Evolutionary conservation across 192 early-diverging fungal genomes (phyloP).

Genomic region (Coemansia guatemalensis): DNA sequence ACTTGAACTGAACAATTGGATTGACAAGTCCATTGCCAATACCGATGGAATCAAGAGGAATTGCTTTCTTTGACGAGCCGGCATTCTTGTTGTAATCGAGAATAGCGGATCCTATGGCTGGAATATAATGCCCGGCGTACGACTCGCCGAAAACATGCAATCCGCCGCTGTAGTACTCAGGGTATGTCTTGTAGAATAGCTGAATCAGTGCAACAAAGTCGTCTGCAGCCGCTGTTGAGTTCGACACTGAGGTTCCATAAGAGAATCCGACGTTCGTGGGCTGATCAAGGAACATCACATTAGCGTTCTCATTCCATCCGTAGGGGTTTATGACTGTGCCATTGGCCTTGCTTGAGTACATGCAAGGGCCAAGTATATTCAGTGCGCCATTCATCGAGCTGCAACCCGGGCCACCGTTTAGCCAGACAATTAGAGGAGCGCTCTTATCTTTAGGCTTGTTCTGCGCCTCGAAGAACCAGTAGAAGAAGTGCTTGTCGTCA

Average conservation of each 20-base stretch:
- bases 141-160: slow-evolving; percentile 90
- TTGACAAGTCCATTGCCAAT: slow-evolving; percentile 93
- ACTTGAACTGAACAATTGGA: slow-evolving; percentile 77
- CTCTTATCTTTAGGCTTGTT: slow-evolving; percentile 50
- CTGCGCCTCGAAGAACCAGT: slow-evolving; percentile 95
- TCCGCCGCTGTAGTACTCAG: slow-evolving; percentile 65
- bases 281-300: slow-evolving; percentile 79
- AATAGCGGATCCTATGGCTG: slow-evolving; percentile 77
- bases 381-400: slow-evolving; percentile 67
- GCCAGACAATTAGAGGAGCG: slow-evolving; percentile 74
- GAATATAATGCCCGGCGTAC: slow-evolving; percentile 90
- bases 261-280: slow-evolving; percentile 89
- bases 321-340: slow-evolving; percentile 68
- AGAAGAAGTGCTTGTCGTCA: slow-evolving; percentile 79
- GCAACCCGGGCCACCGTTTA: slow-evolving; percentile 88
- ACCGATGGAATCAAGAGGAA: slow-evolving; percentile 65
- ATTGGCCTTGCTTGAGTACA: slow-evolving; percentile 68
- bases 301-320: slow-evolving; percentile 89
- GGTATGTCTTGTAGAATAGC: slow-evolving; percentile 79
- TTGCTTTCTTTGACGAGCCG: not conserved
- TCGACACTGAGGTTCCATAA: slow-evolving; percentile 69
- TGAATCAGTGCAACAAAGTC: slow-evolving; percentile 89
- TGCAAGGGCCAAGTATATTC: slow-evolving; percentile 83
- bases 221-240: slow-evolving; percentile 69
- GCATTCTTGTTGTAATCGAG: slow-evolving; percentile 58